Base-by-base conservation (phyloP, 2,329 filamentous ascomycete species). In the Claviceps spartinae region DNA sequence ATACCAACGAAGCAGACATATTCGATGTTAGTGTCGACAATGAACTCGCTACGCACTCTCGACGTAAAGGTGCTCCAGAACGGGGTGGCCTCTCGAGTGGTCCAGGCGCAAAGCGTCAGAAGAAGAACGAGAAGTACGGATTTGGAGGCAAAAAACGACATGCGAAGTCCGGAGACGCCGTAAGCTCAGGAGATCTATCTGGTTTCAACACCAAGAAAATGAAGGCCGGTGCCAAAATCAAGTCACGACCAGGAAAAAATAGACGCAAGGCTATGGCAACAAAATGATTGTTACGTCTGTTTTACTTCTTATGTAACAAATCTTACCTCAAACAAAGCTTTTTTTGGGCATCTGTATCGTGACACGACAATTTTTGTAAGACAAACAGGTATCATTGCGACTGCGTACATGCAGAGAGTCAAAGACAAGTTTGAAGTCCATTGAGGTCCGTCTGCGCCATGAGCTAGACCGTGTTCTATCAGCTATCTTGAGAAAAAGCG, bases 141-240 rank as follows among this genome's bases (percentile, higher is more conserved):
- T 95, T 91, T 63, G 93, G 93, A 55, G 93, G 93, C 61, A 96
- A 95, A 81, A 98, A 98, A 78, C 78, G 85, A 52, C 83, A 89
- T 66, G 71, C 77, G 52, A 98, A 98, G 80, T 95, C 89, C 55
- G 88, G 88, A 59, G 90, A 96, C 69, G 89, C 90, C 48, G 65
- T 78, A 56, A 94, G 87, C 58, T 89, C 83, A 47, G 84, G 81
- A 55, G 93, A 98, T 67, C 71, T 94, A 59, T 81, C 81, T 56
- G 81, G 79, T 1, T 97, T 94, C 72, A 89, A 84, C 51, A 77
- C 76, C 40, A 88, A 84, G 75, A 86, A 62, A 71, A 95, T 95
- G 88, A 95, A 95, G 76, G 76, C 72, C 16, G 63, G 66, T 18
- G 60, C 65, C 24, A 58, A 69, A 66, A 59, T 65, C 65, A 37